Conservation (phyloP, 176 grass and related monocot genomes). For the Miscanthus lutarioriparius region DNA sequence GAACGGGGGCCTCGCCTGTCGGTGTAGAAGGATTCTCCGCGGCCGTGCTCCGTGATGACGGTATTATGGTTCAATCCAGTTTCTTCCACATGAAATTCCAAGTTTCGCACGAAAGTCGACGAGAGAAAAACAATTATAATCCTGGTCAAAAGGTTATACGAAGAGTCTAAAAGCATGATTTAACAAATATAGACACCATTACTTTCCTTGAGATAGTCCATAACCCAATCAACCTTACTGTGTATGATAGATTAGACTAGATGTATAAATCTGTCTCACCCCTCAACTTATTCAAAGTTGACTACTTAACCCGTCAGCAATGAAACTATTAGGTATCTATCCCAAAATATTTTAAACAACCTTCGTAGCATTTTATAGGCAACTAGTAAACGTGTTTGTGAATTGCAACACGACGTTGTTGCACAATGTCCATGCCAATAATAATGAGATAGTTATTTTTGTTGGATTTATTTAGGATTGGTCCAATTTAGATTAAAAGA, state of each 20-base stretch:
- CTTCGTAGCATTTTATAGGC: background rate
- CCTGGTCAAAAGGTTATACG: background rate
- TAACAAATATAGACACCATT: background rate
- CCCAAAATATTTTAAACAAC: background rate
- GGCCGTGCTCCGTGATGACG: background rate
- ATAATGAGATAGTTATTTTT: background rate
- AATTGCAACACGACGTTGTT: background rate
- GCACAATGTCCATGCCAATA: background rate
- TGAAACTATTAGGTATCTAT: background rate
- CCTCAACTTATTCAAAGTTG: background rate
- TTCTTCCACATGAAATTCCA: background rate
- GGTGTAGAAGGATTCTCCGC: constrained; percentile 6
- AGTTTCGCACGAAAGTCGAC: background rate
- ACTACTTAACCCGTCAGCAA: background rate
- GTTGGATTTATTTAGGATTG: background rate
- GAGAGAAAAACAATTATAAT: background rate
- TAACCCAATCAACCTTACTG: background rate
- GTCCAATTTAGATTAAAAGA: background rate
- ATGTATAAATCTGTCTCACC: background rate
- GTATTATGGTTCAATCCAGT: background rate
- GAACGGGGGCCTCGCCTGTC: background rate
- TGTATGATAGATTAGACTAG: background rate
- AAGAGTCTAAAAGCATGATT: background rate
- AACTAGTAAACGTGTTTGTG: background rate
- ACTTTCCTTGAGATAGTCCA: background rate